Percentiles rank a stretch among this genome's conserved stretches.
phyloP scores from a whole-genome alignment of 345 rosid species.

The Isatis tinctoria region DNA sequence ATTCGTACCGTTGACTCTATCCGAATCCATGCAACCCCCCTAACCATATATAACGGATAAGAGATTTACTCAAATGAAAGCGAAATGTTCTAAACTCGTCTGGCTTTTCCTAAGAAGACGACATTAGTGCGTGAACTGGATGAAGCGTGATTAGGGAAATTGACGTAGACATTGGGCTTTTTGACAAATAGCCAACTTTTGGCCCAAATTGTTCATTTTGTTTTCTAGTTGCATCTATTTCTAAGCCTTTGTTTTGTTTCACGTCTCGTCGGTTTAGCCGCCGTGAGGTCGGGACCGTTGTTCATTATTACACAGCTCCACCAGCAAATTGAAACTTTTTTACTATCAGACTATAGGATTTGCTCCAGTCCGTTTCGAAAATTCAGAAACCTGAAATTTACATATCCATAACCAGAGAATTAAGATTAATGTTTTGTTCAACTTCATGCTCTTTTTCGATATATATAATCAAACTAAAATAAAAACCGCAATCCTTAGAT shows the following conservation, averaged over 20 bases:
- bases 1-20: conserved; percentile 15
- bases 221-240: conserved; percentile 6
- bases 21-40: conserved; percentile 5
- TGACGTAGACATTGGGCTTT: conserved; percentile 25
- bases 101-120: conserved; percentile 20
- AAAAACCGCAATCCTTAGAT: not conserved
- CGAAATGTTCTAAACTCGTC: conserved; percentile 5
- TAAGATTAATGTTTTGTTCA: not conserved
- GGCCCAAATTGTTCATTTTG: conserved; percentile 23
- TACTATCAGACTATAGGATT: not conserved
- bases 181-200: conserved; percentile 22
- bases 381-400: not conserved
- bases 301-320: conserved; percentile 7
- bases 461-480: not conserved
- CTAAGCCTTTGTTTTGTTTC: not conserved
- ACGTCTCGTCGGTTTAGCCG: conserved; percentile 13
- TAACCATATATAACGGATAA: conserved; percentile 23
- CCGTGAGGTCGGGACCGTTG: conserved; percentile 1
- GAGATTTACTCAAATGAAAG: conserved; percentile 12
- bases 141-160: not conserved
- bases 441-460: not conserved
- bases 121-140: conserved; percentile 13
- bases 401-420: not conserved
- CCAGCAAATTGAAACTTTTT: not conserved
- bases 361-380: not conserved